phyloP scores from a whole-genome alignment of 164 flowering plant species.

The Protea cynaroides region DNA sequence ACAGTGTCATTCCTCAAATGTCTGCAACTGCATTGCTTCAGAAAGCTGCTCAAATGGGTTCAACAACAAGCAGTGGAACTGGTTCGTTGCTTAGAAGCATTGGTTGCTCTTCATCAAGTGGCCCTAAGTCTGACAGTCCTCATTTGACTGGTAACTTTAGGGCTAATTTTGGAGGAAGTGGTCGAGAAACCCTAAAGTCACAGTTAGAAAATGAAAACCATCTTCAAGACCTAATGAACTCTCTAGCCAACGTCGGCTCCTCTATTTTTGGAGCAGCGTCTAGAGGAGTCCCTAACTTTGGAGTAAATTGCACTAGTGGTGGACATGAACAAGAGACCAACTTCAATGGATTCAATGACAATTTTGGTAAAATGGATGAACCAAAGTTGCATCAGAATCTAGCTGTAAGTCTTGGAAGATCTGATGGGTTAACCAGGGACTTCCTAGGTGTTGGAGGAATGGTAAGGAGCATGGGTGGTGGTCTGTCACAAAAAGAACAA shows the following conservation, averaged over 20 bases:
- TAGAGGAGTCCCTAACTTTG: constrained; percentile 16
- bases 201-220: constrained; percentile 36
- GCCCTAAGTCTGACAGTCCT: constrained; percentile 20
- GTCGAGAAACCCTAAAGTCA: constrained; percentile 23
- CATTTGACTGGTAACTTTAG: constrained; percentile 19
- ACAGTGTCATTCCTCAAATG: constrained; percentile 43
- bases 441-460: constrained; percentile 79
- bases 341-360: constrained; percentile 27
- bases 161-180: constrained; percentile 13
- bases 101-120: constrained; percentile 29
- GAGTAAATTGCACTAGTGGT: too few relatives aligned
- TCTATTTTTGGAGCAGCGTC: constrained; percentile 23
- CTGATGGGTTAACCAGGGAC: constrained; percentile 62
- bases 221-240: constrained; percentile 58
- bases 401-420: constrained; percentile 26
- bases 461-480: constrained; percentile 40
- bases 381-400: constrained; percentile 33
- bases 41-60: constrained; percentile 76
- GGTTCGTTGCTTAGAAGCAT: constrained; percentile 41
- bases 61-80: constrained; percentile 44
- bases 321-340: constrained; percentile 22
- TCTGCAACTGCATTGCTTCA: constrained; percentile 88
- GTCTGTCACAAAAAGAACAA: constrained; percentile 28
- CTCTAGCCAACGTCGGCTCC: constrained; percentile 39
- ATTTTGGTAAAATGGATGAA: constrained; percentile 24